phyloP scores from a whole-genome alignment of 805 yeast genomes.

The Candida multigemmis region DNA sequence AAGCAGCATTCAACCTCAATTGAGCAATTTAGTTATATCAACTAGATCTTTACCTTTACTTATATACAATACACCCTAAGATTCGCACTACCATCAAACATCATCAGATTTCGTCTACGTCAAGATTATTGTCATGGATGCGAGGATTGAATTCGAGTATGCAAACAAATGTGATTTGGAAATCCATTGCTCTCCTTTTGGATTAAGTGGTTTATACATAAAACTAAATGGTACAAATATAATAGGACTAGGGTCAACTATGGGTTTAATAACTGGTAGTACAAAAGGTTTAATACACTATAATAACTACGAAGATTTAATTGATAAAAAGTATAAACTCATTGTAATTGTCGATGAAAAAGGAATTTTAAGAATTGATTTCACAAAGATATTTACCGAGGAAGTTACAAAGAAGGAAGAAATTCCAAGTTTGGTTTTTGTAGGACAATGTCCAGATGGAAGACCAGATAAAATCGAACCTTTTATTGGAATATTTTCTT shows the following conservation, averaged over 20 bases:
- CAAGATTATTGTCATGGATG: too few species aligned
- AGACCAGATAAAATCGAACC: conserved; percentile 44
- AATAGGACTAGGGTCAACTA: conserved; percentile 47
- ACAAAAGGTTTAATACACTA: conserved; percentile 41
- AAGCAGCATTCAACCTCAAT: too few species aligned
- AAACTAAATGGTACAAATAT: conserved; percentile 39
- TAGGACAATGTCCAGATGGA: conserved; percentile 45
- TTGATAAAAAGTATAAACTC: conserved; percentile 38
- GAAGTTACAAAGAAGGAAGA: conserved; percentile 30
- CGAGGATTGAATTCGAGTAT: conserved; percentile 27
- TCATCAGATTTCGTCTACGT: too few species aligned
- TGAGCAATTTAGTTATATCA: too few species aligned
- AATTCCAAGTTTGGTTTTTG: conserved; percentile 38
- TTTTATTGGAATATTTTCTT: conserved; percentile 45
- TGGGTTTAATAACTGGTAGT: conserved; percentile 47
- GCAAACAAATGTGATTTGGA: conserved; percentile 45
- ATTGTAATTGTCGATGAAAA: conserved; percentile 40
- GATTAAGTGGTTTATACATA: conserved; percentile 42
- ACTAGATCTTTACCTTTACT: too few species aligned
- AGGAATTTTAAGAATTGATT: conserved; percentile 39
- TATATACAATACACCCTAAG: too few species aligned
- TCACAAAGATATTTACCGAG: conserved; percentile 35
- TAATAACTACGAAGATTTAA: conserved; percentile 37
- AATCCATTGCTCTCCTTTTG: conserved; percentile 50
- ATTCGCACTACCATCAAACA: too few species aligned